Base-by-base conservation (phyloP, 2,329 filamentous ascomycete species). In the Lachnellula arida region DNA sequence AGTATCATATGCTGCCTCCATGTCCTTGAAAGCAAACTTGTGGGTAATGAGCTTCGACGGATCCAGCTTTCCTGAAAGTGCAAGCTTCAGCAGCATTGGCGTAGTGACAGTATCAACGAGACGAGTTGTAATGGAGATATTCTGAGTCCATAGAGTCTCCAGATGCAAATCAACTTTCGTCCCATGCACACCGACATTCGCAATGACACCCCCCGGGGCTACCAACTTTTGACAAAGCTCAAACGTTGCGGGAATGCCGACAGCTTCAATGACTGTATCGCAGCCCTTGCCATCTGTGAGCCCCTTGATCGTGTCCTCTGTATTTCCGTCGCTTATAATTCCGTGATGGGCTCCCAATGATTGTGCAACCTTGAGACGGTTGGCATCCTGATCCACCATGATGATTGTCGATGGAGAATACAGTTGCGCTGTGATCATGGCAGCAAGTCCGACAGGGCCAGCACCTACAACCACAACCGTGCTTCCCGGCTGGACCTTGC, bases 121-220 rank as follows among this genome's bases (percentile, higher is more conserved):
- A 12, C 73, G 66, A 1, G 76, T 79, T 0, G 75, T 78, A 51
- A 80, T 76, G 32, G 69, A 70, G 47, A 82, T 78, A 60, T 82
- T 82, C 57, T 74, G 73, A 55, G 74, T 70, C 81, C 81, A 84
- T 5, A 84, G 69, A 47, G 72, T 73, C 53, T 84, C 76, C 14
- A 84, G 70, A 40, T 80, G 74, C 42, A 84, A 67, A 53, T 77
- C 71, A 0, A 76, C 80, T 47, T 75, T 76, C n/a, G 70, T 74
- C 0, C 81, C 81, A 61, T 83, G 80, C 6, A 84, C 81, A 8
- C 81, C 81, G 2, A 84, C 74, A 63, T 83, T 84, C 4, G 80
- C 81, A 59, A 84, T 76, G 0, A 72, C 70, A 4, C 79, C 81
- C 1, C 80, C 81, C 0, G 76, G 70, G 0, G 77, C 80, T 9